Conservation (phyloP, 257 asterid genomes). For the Paraleonurus japonicus region DNA sequence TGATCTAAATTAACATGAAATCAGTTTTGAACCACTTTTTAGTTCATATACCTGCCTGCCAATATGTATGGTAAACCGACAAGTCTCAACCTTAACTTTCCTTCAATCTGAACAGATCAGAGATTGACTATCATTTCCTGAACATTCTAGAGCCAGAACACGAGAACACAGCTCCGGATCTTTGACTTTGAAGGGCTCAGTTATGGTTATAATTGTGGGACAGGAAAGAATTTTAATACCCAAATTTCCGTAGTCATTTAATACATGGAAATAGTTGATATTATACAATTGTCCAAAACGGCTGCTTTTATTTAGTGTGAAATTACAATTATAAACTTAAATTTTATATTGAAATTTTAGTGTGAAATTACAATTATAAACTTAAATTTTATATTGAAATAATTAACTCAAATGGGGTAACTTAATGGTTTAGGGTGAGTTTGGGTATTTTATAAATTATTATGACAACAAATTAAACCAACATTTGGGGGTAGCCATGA, state of each 20-base stretch:
- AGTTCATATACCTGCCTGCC: neutral
- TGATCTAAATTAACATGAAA: neutral
- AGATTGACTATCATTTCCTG: constrained; percentile 7
- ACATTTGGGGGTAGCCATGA: neutral
- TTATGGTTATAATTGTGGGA: neutral
- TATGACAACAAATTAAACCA: neutral
- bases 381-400: neutral
- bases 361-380: neutral
- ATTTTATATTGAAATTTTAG: no score
- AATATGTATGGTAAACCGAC: neutral
- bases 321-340: neutral
- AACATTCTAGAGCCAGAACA: neutral
- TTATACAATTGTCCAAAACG: neutral
- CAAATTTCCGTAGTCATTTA: neutral
- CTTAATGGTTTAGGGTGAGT: neutral
- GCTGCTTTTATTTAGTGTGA: neutral
- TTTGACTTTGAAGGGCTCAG: constrained; percentile 2
- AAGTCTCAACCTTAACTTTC: neutral
- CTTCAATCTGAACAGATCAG: neutral
- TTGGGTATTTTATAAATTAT: neutral
- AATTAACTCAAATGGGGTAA: neutral
- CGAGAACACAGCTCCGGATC: neutral
- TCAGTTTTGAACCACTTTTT: neutral
- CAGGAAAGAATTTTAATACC: neutral
- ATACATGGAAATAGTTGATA: neutral